Conservation (phyloP, 2,329 filamentous ascomycete genomes). For the Dothistroma septosporum region DNA sequence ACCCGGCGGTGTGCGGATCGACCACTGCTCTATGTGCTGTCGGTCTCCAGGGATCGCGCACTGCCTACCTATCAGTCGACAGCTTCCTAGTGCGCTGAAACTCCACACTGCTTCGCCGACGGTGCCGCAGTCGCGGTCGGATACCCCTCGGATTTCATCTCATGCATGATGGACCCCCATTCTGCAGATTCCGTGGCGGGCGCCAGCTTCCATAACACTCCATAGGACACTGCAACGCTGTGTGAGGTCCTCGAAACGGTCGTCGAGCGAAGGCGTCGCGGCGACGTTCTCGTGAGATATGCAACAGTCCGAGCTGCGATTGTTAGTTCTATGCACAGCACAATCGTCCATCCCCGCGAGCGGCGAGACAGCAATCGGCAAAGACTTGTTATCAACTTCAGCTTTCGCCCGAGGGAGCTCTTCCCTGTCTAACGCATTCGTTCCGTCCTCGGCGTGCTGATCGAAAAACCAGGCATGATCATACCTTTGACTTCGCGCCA, state of each 20-base stretch:
- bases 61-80: slow-evolving; percentile 8
- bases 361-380: not conserved
- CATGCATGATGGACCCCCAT: not conserved
- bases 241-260: not conserved
- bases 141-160: not conserved
- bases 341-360: not conserved
- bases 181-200: not conserved
- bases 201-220: not conserved
- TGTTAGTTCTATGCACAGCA: not conserved
- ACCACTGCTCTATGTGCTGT: not conserved
- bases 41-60: not conserved
- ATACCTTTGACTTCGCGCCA: slow-evolving; percentile 10
- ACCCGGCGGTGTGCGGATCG: slow-evolving; percentile 6
- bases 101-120: not conserved
- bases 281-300: not conserved
- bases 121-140: slow-evolving; percentile 1
- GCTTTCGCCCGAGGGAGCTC: slow-evolving; percentile 2
- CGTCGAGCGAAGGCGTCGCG: not conserved
- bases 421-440: not conserved
- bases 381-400: not conserved
- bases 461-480: not conserved
- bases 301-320: not conserved
- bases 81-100: slow-evolving; percentile 5
- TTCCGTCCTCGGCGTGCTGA: slow-evolving; percentile 12
- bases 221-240: not conserved